A percentile compares a stretch with the other conserved stretches of the same genome.
These are phyloP conservation scores for Pseudogymnoascus sp. DNA, from an alignment of 2,329 filamentous ascomycete species.

Conservation along the genomic window DNA sequence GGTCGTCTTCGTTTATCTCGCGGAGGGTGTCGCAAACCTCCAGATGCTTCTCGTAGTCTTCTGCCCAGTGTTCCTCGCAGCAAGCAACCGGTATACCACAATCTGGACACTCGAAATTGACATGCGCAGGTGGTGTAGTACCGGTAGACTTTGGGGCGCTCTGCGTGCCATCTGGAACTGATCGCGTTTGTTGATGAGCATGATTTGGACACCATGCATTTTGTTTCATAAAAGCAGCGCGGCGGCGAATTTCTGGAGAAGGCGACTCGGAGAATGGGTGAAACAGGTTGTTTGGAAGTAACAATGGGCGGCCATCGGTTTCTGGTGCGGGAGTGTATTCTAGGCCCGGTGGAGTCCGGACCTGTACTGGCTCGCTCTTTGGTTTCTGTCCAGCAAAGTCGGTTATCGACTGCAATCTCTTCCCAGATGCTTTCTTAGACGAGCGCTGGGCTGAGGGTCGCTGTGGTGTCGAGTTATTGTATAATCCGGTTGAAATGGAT, in stretches of 20 bases:
- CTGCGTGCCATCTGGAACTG: constrained; percentile 59
- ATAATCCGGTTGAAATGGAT: constrained; percentile 19
- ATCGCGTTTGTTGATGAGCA: constrained; percentile 68
- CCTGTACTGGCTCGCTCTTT: constrained; percentile 23
- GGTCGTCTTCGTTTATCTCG: constrained; percentile 96
- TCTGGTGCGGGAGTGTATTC: constrained; percentile 18
- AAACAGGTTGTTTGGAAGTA: constrained; percentile 71
- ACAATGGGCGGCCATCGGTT: constrained; percentile 22
- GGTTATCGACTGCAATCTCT: constrained; percentile 19
- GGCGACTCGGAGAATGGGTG: constrained; percentile 87
- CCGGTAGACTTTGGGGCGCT: constrained; percentile 49
- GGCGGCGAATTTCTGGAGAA: constrained; percentile 75
- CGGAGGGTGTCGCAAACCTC: constrained; percentile 85
- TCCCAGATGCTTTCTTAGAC: constrained; percentile 15
- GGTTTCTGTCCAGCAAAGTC: constrained; percentile 19
- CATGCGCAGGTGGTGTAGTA: constrained; percentile 64
- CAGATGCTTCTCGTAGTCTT: constrained; percentile 88
- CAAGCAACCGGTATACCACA: constrained; percentile 93
- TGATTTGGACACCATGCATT: constrained; percentile 92
- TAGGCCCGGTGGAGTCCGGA: constrained; percentile 18
- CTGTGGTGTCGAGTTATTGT: constrained; percentile 13
- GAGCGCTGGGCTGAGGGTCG: constrained; percentile 14
- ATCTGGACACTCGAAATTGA: constrained; percentile 91
- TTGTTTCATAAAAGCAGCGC: constrained; percentile 85
- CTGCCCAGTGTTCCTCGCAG: constrained; percentile 89